A percentile compares a stretch with the other conserved stretches of the same genome.
Evolutionary conservation across 2,329 filamentous ascomycete genomes (phyloP).

Genomic region (Xylaria sp.): DNA sequence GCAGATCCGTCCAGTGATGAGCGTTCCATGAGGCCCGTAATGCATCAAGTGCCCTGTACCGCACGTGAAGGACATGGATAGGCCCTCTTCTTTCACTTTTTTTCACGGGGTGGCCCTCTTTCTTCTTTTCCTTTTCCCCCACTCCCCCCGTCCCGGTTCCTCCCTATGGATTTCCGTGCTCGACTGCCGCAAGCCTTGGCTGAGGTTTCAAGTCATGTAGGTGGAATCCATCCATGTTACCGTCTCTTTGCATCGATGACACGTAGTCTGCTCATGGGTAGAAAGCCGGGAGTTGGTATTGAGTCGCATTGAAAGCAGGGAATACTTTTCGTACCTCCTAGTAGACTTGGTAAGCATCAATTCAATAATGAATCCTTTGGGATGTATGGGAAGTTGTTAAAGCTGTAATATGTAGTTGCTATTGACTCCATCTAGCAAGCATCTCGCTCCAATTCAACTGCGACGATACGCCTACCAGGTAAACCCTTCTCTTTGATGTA

Average conservation of each 20-base stretch:
- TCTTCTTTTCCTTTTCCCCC: neutral
- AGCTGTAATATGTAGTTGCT: too few species aligned
- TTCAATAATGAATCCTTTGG: neutral
- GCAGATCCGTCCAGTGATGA: neutral
- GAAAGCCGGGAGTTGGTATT: neutral
- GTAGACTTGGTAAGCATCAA: neutral
- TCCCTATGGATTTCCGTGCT: neutral
- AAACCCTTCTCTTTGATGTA: neutral
- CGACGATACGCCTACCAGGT: too few species aligned
- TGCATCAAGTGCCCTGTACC: neutral
- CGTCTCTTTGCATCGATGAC: too few species aligned
- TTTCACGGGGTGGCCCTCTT: neutral
- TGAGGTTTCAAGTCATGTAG: too few species aligned
- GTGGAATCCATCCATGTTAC: too few species aligned
- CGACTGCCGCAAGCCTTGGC: too few species aligned
- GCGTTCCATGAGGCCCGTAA: neutral
- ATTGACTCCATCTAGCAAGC: too few species aligned
- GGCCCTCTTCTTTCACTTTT: neutral
- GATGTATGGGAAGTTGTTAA: neutral
- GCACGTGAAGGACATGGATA: neutral
- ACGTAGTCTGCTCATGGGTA: neutral
- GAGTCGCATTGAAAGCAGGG: too few species aligned
- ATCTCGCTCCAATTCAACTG: too few species aligned
- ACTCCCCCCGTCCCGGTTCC: neutral
- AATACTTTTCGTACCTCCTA: too few species aligned